phyloP scores from a whole-genome alignment of 139 green algal genomes.

The Chlorella sp. region DNA sequence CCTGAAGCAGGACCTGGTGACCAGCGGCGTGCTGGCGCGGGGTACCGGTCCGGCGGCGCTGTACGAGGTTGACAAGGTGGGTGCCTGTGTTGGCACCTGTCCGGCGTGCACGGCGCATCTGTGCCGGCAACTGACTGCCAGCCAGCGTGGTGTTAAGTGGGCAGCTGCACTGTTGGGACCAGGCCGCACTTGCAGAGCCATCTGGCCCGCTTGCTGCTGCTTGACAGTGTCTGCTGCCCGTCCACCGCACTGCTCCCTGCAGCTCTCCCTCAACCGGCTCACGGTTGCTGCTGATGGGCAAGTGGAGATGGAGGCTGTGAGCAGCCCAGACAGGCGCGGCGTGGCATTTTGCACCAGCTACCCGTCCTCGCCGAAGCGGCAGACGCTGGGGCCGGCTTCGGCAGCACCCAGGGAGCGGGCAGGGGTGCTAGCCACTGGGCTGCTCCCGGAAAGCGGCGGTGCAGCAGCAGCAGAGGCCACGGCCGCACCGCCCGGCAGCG shows the following conservation, averaged over 20 bases:
- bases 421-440: not conserved
- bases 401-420: not conserved
- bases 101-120: too few relatives aligned
- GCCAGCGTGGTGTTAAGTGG: too few relatives aligned
- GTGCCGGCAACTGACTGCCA: too few relatives aligned
- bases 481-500: not conserved
- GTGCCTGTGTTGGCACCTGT: too few relatives aligned
- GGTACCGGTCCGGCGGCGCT: constrained; percentile 44
- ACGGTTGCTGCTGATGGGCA: not conserved
- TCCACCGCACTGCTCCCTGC: not conserved
- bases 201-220: too few relatives aligned
- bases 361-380: constrained; percentile 1
- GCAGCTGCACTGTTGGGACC: too few relatives aligned
- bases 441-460: not conserved
- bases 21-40: constrained; percentile 19
- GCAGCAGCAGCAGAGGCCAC: not conserved
- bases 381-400: not conserved
- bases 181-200: too few relatives aligned
- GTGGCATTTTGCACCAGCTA: constrained; percentile 12
- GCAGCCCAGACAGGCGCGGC: constrained; percentile 1
- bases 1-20: constrained; percentile 90
- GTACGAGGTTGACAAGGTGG: constrained; percentile 72
- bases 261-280: constrained; percentile 20
- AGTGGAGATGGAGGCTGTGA: not conserved
- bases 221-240: too few relatives aligned